Conservation (phyloP, 768 basidiomycete genomes). For the Glaciozyma martinii region DNA sequence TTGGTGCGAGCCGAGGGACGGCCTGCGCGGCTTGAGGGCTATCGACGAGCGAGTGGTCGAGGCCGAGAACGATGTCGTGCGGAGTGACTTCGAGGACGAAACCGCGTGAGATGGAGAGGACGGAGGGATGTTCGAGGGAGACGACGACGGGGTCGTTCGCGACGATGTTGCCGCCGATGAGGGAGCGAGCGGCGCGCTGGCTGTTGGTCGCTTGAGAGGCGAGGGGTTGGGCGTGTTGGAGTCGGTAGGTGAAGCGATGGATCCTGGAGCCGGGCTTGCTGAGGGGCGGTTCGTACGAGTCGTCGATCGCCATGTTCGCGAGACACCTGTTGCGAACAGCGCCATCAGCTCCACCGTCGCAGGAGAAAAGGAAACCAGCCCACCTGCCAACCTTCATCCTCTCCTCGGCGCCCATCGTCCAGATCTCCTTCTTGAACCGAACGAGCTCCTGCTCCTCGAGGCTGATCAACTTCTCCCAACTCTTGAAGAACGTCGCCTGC, state of each 20-base stretch:
- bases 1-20: slow-evolving; percentile 24
- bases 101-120: slow-evolving; percentile 76
- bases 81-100: slow-evolving; percentile 67
- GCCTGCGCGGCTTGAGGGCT: slow-evolving; percentile 35
- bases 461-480: slow-evolving; percentile 79
- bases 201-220: slow-evolving; percentile 19
- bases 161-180: slow-evolving; percentile 70
- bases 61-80: slow-evolving; percentile 59
- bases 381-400: slow-evolving; percentile 66
- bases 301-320: slow-evolving; percentile 59
- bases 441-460: slow-evolving; percentile 78
- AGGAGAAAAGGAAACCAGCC: slow-evolving; percentile 5
- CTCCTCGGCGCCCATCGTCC: slow-evolving; percentile 76
- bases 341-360: neutral
- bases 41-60: slow-evolving; percentile 53
- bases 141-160: slow-evolving; percentile 74
- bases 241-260: slow-evolving; percentile 69
- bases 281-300: neutral
- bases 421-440: slow-evolving; percentile 80
- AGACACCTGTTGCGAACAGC: slow-evolving; percentile 50
- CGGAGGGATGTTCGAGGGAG: slow-evolving; percentile 66
- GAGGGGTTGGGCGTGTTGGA: slow-evolving; percentile 38
- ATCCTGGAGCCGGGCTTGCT: slow-evolving; percentile 47
- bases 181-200: slow-evolving; percentile 37
- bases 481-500: slow-evolving; percentile 71